Evolutionary conservation across 768 basidiomycete genomes (phyloP), one percentile per base, ranked within the genome.

Genomic region (Mycena crocata): DNA sequence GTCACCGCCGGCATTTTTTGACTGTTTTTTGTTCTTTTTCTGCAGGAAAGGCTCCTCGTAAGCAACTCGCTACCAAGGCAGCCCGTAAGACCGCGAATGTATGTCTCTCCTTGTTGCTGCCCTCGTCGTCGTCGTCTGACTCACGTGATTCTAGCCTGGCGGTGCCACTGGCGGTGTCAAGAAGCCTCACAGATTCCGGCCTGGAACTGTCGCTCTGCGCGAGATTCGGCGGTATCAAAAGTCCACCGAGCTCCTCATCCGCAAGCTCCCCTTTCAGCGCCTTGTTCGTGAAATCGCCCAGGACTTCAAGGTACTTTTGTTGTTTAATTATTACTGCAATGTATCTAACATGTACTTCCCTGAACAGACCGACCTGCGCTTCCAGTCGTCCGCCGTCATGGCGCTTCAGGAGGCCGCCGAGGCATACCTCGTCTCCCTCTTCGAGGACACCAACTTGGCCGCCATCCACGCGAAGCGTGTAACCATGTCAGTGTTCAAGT

Each of bases 31-130:
- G n/a, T 32, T 73, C 67, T 66, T 66, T 68, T 66, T 48, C 71
- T 19, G 72, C 51, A 84, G 83, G 84, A 69, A 86, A 86, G 75
- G 85, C 85, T 3, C 85, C 85, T 31, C 85, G 85, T 76, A 86
- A 86, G 74, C 85, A 86, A 70, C 82, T 86, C 60, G 85, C 85
- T 49, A 81, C 85, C 72, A 86, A 86, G 80, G 70, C 78, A 30
- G 84, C 84, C 0, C 83, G 85, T 61, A 85, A 86, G 77, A 85
- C 83, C 55, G 75, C 81, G n/a, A 48, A 57, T 40, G 62, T 30
- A 78, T 80, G 24, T 71, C 74, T 49, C 44, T 28, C 21, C 2
- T 34, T 32, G 14, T 48, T 10, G 31, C 21, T 54, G 55, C 14
- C 37, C 24, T 26, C 34, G 24, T 31, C 37, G 48, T 31, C 48